A percentile compares a stretch with the other conserved stretches of the same genome.
Evolutionary conservation across 2,329 filamentous ascomycete genomes (phyloP).

Genomic region (Talaromyces sp.): DNA sequence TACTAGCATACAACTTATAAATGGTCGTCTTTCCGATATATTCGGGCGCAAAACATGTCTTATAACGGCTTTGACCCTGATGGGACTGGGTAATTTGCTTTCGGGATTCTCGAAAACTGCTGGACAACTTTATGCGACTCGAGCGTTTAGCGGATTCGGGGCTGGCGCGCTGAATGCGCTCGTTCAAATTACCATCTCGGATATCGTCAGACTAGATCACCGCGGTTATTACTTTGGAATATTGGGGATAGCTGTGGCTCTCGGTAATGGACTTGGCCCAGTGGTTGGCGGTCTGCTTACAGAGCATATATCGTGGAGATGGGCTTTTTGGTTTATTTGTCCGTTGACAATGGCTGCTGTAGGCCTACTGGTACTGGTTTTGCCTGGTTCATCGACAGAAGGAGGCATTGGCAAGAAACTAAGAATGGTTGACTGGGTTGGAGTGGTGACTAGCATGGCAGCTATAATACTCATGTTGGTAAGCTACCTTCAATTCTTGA

Average conservation of each 20-base stretch:
- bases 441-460: slow-evolving; percentile 9
- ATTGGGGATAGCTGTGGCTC: slow-evolving; percentile 27
- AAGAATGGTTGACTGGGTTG: slow-evolving; percentile 14
- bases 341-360: background rate
- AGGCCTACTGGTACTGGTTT: background rate
- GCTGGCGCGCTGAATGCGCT: slow-evolving; percentile 55
- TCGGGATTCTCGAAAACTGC: slow-evolving; percentile 52
- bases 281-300: slow-evolving; percentile 32
- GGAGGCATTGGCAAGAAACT: background rate
- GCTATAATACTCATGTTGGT: background rate
- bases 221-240: slow-evolving; percentile 46
- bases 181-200: slow-evolving; percentile 54
- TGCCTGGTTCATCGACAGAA: too few species aligned
- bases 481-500: too few species aligned
- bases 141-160: slow-evolving; percentile 54
- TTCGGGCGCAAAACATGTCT: slow-evolving; percentile 56
- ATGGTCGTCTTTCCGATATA: slow-evolving; percentile 56
- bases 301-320: slow-evolving; percentile 29
- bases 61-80: slow-evolving; percentile 46
- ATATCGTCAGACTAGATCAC: slow-evolving; percentile 53
- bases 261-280: slow-evolving; percentile 40
- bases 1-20: slow-evolving; percentile 55
- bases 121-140: slow-evolving; percentile 54
- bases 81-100: slow-evolving; percentile 53
- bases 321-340: slow-evolving; percentile 18